Conservation (phyloP, 176 grass and related monocot species). For the Metroxylon sagu region DNA sequence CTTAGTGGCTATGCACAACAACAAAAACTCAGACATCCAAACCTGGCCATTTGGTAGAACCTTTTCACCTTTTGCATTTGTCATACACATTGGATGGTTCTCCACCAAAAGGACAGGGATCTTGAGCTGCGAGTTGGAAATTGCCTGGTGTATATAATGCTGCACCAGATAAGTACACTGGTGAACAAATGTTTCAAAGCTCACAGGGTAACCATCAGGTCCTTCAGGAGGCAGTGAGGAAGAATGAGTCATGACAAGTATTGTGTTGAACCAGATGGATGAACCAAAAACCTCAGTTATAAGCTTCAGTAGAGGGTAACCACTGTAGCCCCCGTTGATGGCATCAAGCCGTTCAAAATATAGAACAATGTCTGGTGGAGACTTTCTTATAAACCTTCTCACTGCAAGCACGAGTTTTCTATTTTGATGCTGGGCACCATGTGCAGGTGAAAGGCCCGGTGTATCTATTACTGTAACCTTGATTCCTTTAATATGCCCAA, state of each 20-base stretch:
- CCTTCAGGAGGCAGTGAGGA: slow-evolving; percentile 66
- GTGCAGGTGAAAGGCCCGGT: slow-evolving; percentile 57
- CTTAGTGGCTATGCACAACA: slow-evolving; percentile 78
- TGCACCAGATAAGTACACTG: slow-evolving; percentile 55
- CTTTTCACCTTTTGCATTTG: slow-evolving; percentile 62
- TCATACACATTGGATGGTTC: slow-evolving; percentile 61
- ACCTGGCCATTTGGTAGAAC: slow-evolving; percentile 59
- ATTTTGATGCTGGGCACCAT: slow-evolving; percentile 39
- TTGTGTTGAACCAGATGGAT: slow-evolving; percentile 89
- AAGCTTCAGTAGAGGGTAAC: slow-evolving; percentile 69
- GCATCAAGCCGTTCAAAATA: slow-evolving; percentile 72
- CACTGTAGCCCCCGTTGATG: slow-evolving; percentile 47
- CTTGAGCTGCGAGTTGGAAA: slow-evolving; percentile 61
- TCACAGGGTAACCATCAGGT: slow-evolving; percentile 70
- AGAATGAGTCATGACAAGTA: slow-evolving; percentile 79
- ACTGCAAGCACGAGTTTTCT: slow-evolving; percentile 63
- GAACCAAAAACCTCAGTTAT: slow-evolving; percentile 80
- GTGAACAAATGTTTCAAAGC: slow-evolving; percentile 57
- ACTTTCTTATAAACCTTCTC: slow-evolving; percentile 61
- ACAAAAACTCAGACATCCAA: slow-evolving; percentile 58
- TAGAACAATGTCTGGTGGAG: slow-evolving; percentile 67
- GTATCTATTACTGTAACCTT: slow-evolving; percentile 83
- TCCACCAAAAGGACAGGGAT: slow-evolving; percentile 63
- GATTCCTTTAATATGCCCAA: slow-evolving; percentile 68
- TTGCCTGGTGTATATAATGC: slow-evolving; percentile 44